A percentile compares a stretch with the other conserved stretches of the same genome.
phyloP scores from a whole-genome alignment of 768 basidiomycete genomes.

The Vararia minispora region DNA sequence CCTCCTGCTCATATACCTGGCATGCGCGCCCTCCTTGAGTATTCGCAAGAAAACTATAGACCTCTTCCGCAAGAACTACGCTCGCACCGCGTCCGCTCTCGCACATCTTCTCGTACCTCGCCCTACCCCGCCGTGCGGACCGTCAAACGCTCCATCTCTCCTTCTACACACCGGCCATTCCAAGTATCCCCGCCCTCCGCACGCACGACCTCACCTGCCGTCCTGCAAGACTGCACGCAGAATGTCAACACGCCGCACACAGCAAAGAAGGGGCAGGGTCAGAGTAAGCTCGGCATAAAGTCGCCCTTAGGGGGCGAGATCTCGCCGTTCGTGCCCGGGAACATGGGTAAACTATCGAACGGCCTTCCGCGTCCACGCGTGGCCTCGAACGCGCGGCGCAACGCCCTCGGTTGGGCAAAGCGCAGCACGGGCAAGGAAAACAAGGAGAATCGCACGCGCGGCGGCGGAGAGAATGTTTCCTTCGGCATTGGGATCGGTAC shows the following conservation, averaged over 20 bases:
- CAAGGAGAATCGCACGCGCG: constrained; percentile 34
- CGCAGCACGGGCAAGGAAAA: constrained; percentile 40
- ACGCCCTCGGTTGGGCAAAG: constrained; percentile 54
- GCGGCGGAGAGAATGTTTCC: no score
- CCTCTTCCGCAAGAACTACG: constrained; percentile 68
- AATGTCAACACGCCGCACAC: constrained; percentile 7
- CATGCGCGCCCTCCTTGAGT: constrained; percentile 64
- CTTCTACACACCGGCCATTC: constrained; percentile 26
- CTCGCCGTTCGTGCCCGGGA: constrained; percentile 27
- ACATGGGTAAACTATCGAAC: constrained; percentile 21
- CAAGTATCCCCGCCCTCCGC: constrained; percentile 12
- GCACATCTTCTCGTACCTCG: constrained; percentile 60
- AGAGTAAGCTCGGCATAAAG: no score
- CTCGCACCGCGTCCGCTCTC: constrained; percentile 47
- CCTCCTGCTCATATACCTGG: constrained; percentile 53
- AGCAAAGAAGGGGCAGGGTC: no score
- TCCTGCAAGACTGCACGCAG: constrained; percentile 6
- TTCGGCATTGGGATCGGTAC: constrained; percentile 31
- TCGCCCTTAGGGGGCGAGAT: no score
- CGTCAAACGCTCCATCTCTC: constrained; percentile 33
- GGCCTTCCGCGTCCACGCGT: constrained; percentile 35
- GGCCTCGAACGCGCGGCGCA: constrained; percentile 43
- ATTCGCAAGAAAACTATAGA: constrained; percentile 59
- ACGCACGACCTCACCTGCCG: constrained; percentile 19
- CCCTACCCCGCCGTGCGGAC: constrained; percentile 53